Conservation (phyloP, 2,329 filamentous ascomycete genomes). For the Remersonia thermophila region DNA sequence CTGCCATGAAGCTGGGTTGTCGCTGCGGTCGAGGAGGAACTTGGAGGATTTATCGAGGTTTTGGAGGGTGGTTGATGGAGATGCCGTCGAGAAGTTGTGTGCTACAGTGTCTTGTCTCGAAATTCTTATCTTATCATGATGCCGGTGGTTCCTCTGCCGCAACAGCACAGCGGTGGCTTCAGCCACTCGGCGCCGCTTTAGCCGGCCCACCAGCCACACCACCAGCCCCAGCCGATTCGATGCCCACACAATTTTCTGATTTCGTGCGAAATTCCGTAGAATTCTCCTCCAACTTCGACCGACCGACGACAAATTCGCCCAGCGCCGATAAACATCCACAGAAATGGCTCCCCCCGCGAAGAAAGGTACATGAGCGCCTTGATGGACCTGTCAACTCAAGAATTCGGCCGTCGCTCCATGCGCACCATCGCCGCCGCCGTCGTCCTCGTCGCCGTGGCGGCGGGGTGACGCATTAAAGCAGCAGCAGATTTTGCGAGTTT, state of each 20-base stretch:
- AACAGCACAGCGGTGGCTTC: too few relatives aligned
- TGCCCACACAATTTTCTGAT: constrained; percentile 16
- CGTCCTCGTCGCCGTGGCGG: constrained; percentile 11
- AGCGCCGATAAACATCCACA: constrained; percentile 17
- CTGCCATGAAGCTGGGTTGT: constrained; percentile 27
- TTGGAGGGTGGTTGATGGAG: background rate
- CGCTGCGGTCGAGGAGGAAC: too few relatives aligned
- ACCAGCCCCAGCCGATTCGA: constrained; percentile 5
- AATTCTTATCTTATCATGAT: constrained; percentile 10
- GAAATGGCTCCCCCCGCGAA: constrained; percentile 28
- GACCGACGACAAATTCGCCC: constrained; percentile 16
- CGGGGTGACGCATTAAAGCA: constrained; percentile 45
- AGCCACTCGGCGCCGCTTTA: background rate
- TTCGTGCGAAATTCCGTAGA: constrained; percentile 10
- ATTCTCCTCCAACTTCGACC: constrained; percentile 15
- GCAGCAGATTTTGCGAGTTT: constrained; percentile 68
- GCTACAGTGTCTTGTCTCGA: too few relatives aligned
- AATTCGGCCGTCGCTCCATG: constrained; percentile 19
- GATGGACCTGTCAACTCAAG: constrained; percentile 10
- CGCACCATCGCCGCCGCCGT: constrained; percentile 15
- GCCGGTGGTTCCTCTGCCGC: too few relatives aligned
- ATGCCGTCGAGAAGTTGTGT: too few relatives aligned
- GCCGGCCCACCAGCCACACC: background rate
- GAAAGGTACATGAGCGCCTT: constrained; percentile 26
- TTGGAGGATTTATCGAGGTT: background rate